Base-by-base conservation (phyloP, 352 stramenopile species). In the Pythium aquatile region DNA sequence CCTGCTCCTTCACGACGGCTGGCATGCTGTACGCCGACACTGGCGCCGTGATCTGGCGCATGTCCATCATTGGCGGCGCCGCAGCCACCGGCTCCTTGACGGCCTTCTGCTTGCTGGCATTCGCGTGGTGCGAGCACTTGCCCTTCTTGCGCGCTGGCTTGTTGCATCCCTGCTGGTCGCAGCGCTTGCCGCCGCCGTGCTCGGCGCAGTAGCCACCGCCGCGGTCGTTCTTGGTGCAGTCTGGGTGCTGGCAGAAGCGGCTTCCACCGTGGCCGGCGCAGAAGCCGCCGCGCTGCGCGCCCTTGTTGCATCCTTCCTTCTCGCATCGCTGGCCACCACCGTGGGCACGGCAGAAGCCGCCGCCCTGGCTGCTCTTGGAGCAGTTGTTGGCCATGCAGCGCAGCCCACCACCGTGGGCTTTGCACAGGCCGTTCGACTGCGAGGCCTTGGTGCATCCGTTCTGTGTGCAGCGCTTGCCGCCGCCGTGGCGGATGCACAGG, bases 201-300 rank as follows among this genome's bases (percentile, higher is more conserved):
- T 93, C 81, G 5, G 87, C 87, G 65, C 88, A 96, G 62, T 88
- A 95, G 46, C 88, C 88, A 29, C 87, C 88, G 13, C 88, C 87
- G 20, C 87, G 83, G 65, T 95, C 88, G 62, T 93, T 93, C 73
- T 95, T 95, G 60, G 82, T 91, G 74, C 88, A 96, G 54, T 91
- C 85, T n/a, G 79, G 78, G 58, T 91, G 78, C 69, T 91, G 78
- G 74, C 88, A 96, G 37, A 92, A 89, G 30, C 84, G 82, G 24
- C 69, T 82, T 49, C 88, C 88, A n/a, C 88, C 87, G 68, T 96
- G 88, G 32, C 79, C 80, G 2, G 85, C 85, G 51, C 88, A 96
- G 56, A 93, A 90, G 0, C 87, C 87, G 24, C 81, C 79, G 16
- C 87, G 82, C 55, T 94, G 85, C 2, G 87, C 85, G 28, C 88